phyloP scores from a whole-genome alignment of 1,284 basidiomycete species.

The Naganishia albida region DNA sequence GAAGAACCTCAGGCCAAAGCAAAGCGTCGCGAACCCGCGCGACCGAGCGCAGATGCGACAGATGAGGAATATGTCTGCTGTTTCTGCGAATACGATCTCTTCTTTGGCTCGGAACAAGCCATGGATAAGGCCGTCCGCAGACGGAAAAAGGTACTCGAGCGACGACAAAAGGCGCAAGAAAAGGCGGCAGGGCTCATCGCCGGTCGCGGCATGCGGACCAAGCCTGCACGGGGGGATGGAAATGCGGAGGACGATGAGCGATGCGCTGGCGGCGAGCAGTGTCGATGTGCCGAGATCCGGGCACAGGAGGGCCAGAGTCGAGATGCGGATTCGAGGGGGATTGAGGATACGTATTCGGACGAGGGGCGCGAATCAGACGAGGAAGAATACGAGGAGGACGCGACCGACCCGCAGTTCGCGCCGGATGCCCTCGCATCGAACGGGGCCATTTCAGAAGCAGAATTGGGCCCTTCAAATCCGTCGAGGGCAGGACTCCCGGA shows the following conservation, averaged over 20 bases:
- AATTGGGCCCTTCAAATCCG: neutral
- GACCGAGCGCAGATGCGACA: conserved; percentile 41
- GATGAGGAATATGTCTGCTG: conserved; percentile 85
- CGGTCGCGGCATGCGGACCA: conserved; percentile 37
- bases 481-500: conserved; percentile 6
- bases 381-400: conserved; percentile 1
- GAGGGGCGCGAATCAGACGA: conserved; percentile 1
- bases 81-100: conserved; percentile 81
- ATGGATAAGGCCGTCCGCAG: conserved; percentile 68
- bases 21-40: neutral
- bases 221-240: conserved; percentile 8
- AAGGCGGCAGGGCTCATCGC: conserved; percentile 61
- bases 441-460: neutral
- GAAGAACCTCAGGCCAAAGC: neutral
- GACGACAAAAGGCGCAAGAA: conserved; percentile 72
- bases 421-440: too few relatives aligned
- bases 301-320: neutral
- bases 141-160: conserved; percentile 73
- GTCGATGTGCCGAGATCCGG: conserved; percentile 30
- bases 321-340: conserved; percentile 10
- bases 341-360: conserved; percentile 6
- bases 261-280: conserved; percentile 27
- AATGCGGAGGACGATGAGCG: conserved; percentile 25
- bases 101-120: conserved; percentile 69
- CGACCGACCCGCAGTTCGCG: neutral